Percentiles rank a stretch among this genome's conserved stretches.
Conservation (phyloP, 805 yeast genomes). For the Scheffersomyces spartinae region DNA sequence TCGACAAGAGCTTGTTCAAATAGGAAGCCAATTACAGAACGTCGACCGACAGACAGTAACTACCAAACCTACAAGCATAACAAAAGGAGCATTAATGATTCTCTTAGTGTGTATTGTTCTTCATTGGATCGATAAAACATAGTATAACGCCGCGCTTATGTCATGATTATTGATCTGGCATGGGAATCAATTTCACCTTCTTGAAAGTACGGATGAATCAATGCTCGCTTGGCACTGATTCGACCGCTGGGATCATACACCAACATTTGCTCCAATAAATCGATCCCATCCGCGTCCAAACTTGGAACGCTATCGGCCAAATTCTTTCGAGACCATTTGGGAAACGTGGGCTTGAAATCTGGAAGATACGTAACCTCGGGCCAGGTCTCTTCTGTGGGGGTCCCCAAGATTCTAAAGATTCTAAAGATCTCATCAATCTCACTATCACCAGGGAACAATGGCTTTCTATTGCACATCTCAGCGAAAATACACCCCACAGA, state of each 20-base stretch:
- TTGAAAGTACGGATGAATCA: constrained; percentile 77
- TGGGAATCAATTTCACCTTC: constrained; percentile 31
- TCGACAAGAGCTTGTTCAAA: too few relatives aligned
- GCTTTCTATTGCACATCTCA: constrained; percentile 93
- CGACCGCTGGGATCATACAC: constrained; percentile 90
- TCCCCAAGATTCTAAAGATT: constrained; percentile 85
- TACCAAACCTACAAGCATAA: too few relatives aligned
- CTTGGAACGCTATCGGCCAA: constrained; percentile 65
- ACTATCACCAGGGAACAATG: constrained; percentile 93
- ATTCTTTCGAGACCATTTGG: constrained; percentile 73
- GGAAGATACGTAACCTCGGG: constrained; percentile 88
- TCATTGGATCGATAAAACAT: too few relatives aligned
- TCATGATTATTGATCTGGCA: constrained; percentile 28
- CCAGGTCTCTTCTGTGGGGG: constrained; percentile 90
- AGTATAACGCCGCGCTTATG: too few relatives aligned
- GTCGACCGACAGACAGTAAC: too few relatives aligned
- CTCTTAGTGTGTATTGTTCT: too few relatives aligned
- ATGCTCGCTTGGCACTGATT: constrained; percentile 89
- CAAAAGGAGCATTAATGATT: too few relatives aligned
- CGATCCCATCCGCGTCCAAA: constrained; percentile 75
- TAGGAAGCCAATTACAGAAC: too few relatives aligned
- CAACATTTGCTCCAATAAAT: constrained; percentile 65
- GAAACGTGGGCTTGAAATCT: constrained; percentile 88
- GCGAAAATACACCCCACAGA: constrained; percentile 96
- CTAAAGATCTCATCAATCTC: constrained; percentile 95